Base-by-base conservation (phyloP, 176 grass and related monocot genomes). In the Musa troglodytarum region DNA sequence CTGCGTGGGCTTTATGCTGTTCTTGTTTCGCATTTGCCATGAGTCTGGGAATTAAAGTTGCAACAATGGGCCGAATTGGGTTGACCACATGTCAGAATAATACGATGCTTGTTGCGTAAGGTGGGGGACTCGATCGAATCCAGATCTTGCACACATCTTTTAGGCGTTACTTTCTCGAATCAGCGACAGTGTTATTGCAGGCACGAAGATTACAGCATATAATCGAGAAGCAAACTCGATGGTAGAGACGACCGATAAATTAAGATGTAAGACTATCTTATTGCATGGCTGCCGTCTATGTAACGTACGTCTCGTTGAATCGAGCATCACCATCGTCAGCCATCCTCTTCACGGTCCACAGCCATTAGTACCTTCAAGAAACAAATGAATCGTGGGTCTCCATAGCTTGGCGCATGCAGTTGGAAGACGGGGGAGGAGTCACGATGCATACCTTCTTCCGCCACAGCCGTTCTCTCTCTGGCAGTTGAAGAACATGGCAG, bases 391-490 rank as follows among this genome's bases (percentile, higher is more conserved):
- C 13, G 3, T 57, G 14, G 5, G 4, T 58, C 17, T 58, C n/a
- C 17, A 61, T 61, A 7, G 17, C 8, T 58, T n/a, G 4, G 4
- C 3, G 1, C 14, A n/a, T 61, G 16, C n/a, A 61, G 17, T 6
- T 20, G 17, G 34, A 5, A 5, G 34, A 6, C 0, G 29, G 29
- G 29, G 29, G 29, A 34, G 29, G 29, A 34, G 29, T 34, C 29
- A 5, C 29, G 4, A 43, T 68, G 79, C 82, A 80, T 82, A 90
- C 87, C 92, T 89, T 85, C 92, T 86, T 55, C 92, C 92, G 76
- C 92, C 92, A 72, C 92, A 96, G 7, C 89, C 89, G 24, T 84
- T 96, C 79, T 96, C 92, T 66, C 87, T 88, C 72, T 96, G 92
- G 79, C 92, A 96, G 76, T 96, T 92, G 89, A 96, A 96, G 81